Percentiles rank a stretch among this genome's conserved stretches.
Conservation (phyloP, 2,329 filamentous ascomycete genomes). For the Monilinia laxa region DNA sequence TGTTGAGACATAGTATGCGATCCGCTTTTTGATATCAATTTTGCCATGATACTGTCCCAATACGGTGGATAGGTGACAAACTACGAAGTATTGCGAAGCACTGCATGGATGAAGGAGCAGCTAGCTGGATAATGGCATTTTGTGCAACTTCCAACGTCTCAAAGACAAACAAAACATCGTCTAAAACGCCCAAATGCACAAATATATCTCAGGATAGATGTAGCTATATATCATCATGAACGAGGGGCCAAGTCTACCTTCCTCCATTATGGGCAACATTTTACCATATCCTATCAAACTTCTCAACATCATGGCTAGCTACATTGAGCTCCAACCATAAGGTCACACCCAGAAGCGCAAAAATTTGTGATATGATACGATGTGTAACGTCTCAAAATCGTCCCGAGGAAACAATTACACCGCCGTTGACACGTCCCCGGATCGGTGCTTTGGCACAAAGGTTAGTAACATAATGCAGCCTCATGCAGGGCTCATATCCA, state of each 20-base stretch:
- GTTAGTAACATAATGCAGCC: background rate
- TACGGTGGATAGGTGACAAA: no score
- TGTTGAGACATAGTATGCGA: no score
- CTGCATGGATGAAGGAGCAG: no score
- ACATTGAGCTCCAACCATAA: background rate
- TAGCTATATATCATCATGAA: conserved; percentile 11
- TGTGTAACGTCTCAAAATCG: background rate
- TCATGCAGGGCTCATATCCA: background rate
- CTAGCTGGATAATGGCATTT: no score
- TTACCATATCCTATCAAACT: background rate
- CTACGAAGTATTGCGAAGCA: no score
- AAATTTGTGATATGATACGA: background rate
- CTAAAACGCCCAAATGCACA: background rate
- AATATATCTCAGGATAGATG: conserved; percentile 60
- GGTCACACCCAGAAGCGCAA: background rate
- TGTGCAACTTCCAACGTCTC: no score
- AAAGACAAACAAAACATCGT: no score
- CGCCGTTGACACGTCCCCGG: background rate
- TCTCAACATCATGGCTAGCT: background rate
- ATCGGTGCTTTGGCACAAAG: background rate
- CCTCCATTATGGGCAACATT: background rate
- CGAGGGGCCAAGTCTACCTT: background rate
- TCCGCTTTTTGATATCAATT: conserved; percentile 57
- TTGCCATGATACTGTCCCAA: no score
- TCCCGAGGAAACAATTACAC: background rate